Base-by-base conservation (phyloP, 2,329 filamentous ascomycete species). In the Colletotrichum godetiae region DNA sequence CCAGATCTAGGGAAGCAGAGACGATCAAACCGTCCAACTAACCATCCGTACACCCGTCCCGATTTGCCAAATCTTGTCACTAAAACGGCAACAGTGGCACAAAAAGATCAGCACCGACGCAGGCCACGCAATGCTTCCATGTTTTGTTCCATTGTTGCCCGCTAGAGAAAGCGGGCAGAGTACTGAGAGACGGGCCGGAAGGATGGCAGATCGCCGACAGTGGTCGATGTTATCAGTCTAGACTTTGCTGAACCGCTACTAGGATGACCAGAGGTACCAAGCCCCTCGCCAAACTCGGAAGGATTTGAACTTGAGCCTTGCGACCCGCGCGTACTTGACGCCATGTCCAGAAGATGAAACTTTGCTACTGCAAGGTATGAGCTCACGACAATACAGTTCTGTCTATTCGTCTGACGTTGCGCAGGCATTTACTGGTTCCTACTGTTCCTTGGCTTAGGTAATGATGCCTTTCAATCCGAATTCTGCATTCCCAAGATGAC, bases 341-440 rank as follows among this genome's bases (percentile, higher is more conserved):
- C 70, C 59, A 70, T 61, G 57, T 73, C 29, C 68, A 52, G 37
- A 65, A 73, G 55, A 37, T 73, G 67, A 73, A 73, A 73, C 70
- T 42, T 35, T 66, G 46, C 57, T 65, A 65, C 70, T 73, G 70
- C 66, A 59, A 15, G 59, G 42, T 42, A 56, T 59, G 42, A 29
- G 53, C 22, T 31, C 42, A 27, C 42, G 24, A n/a, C 49, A 15
- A 64, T 15, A 2, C 55, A 42, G 19, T 31, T 62, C 65, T 42
- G 10, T 12, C 52, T 19, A 69, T 59, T 64, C 57, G 64, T 68
- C 67, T 37, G 66, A 65, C 59, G 19, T 70, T 61, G 60, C 35
- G 60, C 67, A 66, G 61, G 46, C 24, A 61, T 24, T 64, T 57
- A 42, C 22, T 35, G 35, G 29, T 62, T 19, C 15, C 22, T 29